These are phyloP conservation scores for Vicia sativa DNA, from an alignment of 306 rosid genomes.

Conservation along the genomic window DNA sequence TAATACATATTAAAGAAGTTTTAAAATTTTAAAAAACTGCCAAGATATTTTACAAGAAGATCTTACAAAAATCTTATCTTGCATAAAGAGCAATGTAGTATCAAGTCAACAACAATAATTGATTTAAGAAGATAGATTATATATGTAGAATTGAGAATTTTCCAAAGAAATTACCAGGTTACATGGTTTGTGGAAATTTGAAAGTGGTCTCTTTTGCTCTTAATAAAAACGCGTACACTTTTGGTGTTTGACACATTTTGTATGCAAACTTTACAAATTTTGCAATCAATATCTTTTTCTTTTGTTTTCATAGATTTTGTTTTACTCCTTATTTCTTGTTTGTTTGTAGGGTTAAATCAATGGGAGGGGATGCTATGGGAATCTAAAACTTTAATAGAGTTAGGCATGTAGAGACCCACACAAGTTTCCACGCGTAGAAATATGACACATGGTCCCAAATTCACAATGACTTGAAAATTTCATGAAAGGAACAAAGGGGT, in stretches of 20 bases:
- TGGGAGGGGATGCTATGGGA: background rate
- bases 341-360: background rate
- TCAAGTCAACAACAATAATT: too few relatives aligned
- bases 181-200: background rate
- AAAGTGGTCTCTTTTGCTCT: background rate
- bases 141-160: background rate
- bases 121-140: background rate
- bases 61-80: too few relatives aligned
- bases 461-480: background rate
- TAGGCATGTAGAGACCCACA: background rate
- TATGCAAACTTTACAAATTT: background rate
- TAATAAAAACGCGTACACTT: slow-evolving; percentile 1
- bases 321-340: background rate
- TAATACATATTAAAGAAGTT: too few relatives aligned
- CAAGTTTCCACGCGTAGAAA: background rate
- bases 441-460: background rate
- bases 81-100: too few relatives aligned
- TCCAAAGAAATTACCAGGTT: background rate
- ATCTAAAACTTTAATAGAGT: background rate
- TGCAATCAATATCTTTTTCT: background rate
- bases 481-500: background rate
- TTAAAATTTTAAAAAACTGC: too few relatives aligned
- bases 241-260: background rate
- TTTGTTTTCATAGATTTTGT: background rate
- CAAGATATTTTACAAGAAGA: too few relatives aligned